Evolutionary conservation across 768 basidiomycete genomes (phyloP), one percentile per base, ranked within the genome.

Genomic region (Podaxis pistillaris): DNA sequence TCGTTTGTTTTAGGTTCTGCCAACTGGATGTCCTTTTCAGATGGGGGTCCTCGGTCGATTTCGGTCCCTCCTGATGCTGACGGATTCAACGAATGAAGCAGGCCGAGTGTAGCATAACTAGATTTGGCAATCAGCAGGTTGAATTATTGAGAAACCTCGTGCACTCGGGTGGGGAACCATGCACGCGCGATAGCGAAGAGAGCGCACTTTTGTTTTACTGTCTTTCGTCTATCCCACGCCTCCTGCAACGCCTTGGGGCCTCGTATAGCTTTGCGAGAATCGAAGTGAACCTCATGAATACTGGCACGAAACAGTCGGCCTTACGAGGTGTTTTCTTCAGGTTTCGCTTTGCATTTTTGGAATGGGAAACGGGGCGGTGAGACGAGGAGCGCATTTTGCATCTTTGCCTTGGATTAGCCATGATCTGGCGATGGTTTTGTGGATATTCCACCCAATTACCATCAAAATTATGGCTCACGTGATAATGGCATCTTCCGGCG

Each of bases 321-420:
- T 70, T 73, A 91, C 91, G 81, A 67, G 88, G 89, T 67, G 83
- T 88, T 76, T 94, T 94, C 75, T 88, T 90, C 62, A 89, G 75
- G 65, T 89, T 86, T 65, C 84, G 86, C 71, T 93, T 87, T 56
- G 91, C 87, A 69, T 87, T 83, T 53, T 79, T 82, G 12, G 92
- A 89, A 64, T 91, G 91, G 38, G 87, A 87, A 56, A 93, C 83
- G 22, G 88, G 76, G 66, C 79, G 87, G 73, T 93, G 82, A n/a
- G 85, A 79, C 17, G 87, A 86, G 26, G 94, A 95, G 47, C 89
- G 86, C 22, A 83, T 74, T 78, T 98, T 98, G 68, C 88, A 85
- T 64, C 95, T 84, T 75, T 98, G 96, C 60, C 96, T 87, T 67
- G 96, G 96, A 74, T 97, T 98, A 60, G 88, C 94, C 96, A 98